These are phyloP conservation scores for Phytophthora vignae DNA, from an alignment of 352 stramenopile species.

Conservation along the genomic window DNA sequence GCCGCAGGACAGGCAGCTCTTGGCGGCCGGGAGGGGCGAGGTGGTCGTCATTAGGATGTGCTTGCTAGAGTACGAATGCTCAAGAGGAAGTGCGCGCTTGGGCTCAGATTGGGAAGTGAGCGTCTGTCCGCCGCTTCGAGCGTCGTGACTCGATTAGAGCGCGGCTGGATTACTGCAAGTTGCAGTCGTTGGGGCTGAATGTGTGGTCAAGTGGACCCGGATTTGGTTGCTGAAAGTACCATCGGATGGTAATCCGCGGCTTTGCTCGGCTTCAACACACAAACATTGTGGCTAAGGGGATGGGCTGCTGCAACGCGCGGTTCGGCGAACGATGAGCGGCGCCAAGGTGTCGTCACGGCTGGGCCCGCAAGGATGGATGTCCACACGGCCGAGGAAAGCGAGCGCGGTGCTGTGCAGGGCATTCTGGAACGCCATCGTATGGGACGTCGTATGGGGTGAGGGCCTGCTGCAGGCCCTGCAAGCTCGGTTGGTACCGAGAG, in stretches of 20 bases:
- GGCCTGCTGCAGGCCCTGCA: no score
- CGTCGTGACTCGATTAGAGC: conserved; percentile 21
- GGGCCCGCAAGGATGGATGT: background rate
- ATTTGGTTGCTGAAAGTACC: background rate
- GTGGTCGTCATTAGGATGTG: conserved; percentile 6
- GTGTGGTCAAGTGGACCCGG: background rate
- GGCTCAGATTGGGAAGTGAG: conserved; percentile 39
- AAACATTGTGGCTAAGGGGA: conserved; percentile 1
- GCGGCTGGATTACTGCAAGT: background rate
- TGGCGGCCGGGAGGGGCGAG: conserved; percentile 1
- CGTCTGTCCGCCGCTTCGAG: conserved; percentile 15
- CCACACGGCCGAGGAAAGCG: no score
- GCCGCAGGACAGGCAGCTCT: conserved; percentile 59
- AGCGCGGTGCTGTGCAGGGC: no score
- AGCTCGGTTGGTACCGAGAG: no score
- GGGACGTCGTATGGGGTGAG: no score
- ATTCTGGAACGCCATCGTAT: background rate
- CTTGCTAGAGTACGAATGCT: background rate
- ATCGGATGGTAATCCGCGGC: no score
- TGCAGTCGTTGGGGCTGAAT: background rate
- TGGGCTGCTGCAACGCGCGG: background rate
- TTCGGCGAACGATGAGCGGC: background rate
- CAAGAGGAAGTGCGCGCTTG: conserved; percentile 1
- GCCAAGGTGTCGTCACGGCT: background rate
- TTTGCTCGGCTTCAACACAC: background rate